Percentiles rank a stretch among this genome's conserved stretches.
phyloP scores from a whole-genome alignment of 345 rosid species.

The Salix suchowensis region DNA sequence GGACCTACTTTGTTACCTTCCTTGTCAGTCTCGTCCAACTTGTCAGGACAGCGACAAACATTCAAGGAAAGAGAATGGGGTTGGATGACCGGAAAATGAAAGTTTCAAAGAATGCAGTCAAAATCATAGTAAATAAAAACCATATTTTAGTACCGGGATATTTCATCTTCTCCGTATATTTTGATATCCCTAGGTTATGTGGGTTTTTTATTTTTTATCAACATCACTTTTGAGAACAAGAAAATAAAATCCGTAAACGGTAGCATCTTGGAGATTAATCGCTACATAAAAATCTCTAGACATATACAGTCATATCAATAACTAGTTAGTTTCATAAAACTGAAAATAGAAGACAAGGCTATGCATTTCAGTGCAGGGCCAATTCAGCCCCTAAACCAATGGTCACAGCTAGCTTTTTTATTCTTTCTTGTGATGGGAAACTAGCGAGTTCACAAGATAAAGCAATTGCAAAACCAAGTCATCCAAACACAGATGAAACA shows the following conservation, averaged over 20 bases:
- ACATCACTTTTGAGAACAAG: not conserved
- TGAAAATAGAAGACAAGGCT: not conserved
- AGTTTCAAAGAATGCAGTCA: too few species aligned
- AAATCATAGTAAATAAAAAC: too few species aligned
- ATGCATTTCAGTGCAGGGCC: not conserved
- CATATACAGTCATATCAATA: not conserved
- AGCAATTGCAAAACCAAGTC: not conserved
- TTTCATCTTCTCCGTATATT: not conserved
- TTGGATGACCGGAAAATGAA: too few species aligned
- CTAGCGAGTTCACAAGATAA: constrained; percentile 1
- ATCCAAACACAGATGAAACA: not conserved
- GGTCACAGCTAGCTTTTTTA: not conserved
- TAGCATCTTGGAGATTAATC: not conserved
- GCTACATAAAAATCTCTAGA: not conserved
- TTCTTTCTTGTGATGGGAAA: constrained; percentile 9
- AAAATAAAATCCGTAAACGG: not conserved
- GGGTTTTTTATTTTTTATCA: not conserved
- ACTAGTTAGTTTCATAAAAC: not conserved
- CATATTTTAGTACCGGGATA: not conserved
- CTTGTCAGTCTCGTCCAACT: too few species aligned
- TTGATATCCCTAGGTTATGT: not conserved
- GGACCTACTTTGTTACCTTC: too few species aligned
- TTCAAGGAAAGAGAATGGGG: too few species aligned
- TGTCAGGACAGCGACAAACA: too few species aligned
- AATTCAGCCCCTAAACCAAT: constrained; percentile 4